Evolutionary conservation across 352 stramenopile genomes (phyloP).

Genomic region (Globisporangium megalacanthum): DNA sequence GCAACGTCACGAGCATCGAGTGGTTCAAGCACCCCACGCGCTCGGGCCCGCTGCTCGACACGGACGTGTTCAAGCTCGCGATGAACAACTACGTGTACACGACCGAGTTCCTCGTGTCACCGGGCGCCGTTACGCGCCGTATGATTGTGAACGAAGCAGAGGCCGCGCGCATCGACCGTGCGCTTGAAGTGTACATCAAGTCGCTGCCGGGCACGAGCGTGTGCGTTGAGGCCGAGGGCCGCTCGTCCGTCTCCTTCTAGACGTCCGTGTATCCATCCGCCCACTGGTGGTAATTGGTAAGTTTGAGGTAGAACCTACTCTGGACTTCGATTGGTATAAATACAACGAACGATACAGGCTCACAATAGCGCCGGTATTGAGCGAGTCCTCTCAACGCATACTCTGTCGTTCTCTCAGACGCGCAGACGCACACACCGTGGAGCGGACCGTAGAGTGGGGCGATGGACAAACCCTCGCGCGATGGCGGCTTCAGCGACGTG

Average conservation of each 20-base stretch:
- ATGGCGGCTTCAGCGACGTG: slow-evolving; percentile 71
- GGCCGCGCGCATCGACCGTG: slow-evolving; percentile 19
- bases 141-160: slow-evolving; percentile 60
- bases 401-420: too few species aligned
- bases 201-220: slow-evolving; percentile 10
- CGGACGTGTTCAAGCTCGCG: slow-evolving; percentile 7
- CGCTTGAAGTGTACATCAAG: slow-evolving; percentile 12
- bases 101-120: slow-evolving; percentile 17
- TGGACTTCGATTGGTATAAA: too few species aligned
- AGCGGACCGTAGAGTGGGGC: background rate
- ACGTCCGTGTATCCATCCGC: too few species aligned
- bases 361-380: too few species aligned
- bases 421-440: background rate
- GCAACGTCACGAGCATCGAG: slow-evolving; percentile 28
- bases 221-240: slow-evolving; percentile 12
- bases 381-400: too few species aligned
- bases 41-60: slow-evolving; percentile 7
- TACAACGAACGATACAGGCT: too few species aligned
- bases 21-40: slow-evolving; percentile 25
- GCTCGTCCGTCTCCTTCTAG: slow-evolving; percentile 11
- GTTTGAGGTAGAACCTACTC: too few species aligned
- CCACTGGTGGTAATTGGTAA: too few species aligned
- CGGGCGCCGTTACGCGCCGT: background rate
- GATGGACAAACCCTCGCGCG: slow-evolving; percentile 44
- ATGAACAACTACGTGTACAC: slow-evolving; percentile 30